phyloP scores from a whole-genome alignment of 2,329 filamentous ascomycete species.

The Chaetomium sp. region DNA sequence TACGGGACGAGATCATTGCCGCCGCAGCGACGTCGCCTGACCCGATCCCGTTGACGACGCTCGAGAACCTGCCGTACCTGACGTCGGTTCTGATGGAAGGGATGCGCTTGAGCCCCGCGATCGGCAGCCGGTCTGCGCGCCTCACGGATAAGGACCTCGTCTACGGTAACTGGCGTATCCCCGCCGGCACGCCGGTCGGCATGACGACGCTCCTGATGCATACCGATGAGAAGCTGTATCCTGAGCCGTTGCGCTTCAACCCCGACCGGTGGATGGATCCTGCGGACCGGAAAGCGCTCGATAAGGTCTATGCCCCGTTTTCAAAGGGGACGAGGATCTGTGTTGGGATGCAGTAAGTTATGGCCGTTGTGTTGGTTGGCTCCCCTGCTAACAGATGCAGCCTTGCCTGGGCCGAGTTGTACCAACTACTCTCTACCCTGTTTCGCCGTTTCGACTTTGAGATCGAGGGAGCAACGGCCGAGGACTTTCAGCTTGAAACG shows the following conservation, averaged over 20 bases:
- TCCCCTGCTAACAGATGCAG: background rate
- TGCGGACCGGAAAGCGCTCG: slow-evolving; percentile 18
- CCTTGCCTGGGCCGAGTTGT: background rate
- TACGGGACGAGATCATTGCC: background rate
- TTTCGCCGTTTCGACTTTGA: background rate
- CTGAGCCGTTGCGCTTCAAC: slow-evolving; percentile 33
- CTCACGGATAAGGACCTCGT: slow-evolving; percentile 38
- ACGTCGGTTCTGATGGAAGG: slow-evolving; percentile 50
- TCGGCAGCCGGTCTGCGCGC: slow-evolving; percentile 47
- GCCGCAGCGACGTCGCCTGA: background rate
- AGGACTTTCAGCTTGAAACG: background rate
- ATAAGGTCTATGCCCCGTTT: slow-evolving; percentile 36
- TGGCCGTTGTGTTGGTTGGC: background rate
- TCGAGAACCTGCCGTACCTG: slow-evolving; percentile 45
- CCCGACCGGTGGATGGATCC: slow-evolving; percentile 39
- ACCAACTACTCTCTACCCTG: background rate
- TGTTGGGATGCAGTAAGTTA: slow-evolving; percentile 38
- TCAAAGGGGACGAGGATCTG: slow-evolving; percentile 33
- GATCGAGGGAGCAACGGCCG: background rate
- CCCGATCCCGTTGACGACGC: slow-evolving; percentile 29
- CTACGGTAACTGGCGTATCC: slow-evolving; percentile 35
- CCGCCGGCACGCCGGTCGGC: slow-evolving; percentile 36
- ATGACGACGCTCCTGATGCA: slow-evolving; percentile 37
- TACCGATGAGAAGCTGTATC: slow-evolving; percentile 29
- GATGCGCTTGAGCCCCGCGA: slow-evolving; percentile 47